Evolutionary conservation across 345 rosid species (phyloP).

Genomic region (Linum tenue): DNA sequence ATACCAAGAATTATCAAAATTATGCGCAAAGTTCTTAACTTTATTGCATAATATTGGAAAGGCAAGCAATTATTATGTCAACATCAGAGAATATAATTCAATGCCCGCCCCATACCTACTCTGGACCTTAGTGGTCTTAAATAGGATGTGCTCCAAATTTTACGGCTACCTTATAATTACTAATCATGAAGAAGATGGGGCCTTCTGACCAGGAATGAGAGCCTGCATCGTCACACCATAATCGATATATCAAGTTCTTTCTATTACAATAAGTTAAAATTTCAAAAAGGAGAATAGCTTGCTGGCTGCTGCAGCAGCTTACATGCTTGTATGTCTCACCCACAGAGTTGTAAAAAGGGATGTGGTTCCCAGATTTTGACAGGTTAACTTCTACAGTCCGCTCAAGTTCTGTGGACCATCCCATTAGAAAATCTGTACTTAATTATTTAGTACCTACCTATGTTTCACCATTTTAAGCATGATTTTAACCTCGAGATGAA

Average conservation of each 20-base stretch:
- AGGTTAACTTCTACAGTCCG: not conserved
- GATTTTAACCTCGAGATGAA: not conserved
- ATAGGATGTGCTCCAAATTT: not conserved
- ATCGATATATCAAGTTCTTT: not conserved
- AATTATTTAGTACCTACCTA: not conserved
- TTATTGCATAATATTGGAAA: no score
- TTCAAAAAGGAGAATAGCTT: not conserved
- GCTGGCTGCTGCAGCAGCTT: not conserved
- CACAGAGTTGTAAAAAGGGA: not conserved
- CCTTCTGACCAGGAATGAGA: not conserved
- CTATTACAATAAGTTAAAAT: not conserved
- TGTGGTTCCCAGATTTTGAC: not conserved
- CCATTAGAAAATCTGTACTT: not conserved
- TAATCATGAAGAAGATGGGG: not conserved
- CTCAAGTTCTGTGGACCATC: not conserved
- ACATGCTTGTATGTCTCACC: not conserved
- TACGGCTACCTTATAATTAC: not conserved
- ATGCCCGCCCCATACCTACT: not conserved
- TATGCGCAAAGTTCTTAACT: no score
- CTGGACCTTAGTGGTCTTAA: not conserved
- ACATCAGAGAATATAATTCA: no score
- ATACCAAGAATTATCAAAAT: no score
- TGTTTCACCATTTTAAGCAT: not conserved
- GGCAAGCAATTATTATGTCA: no score
- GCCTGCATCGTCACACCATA: not conserved